Evolutionary conservation across 2,329 filamentous ascomycete genomes (phyloP).

Genomic region (Metarhizium guizhouense): DNA sequence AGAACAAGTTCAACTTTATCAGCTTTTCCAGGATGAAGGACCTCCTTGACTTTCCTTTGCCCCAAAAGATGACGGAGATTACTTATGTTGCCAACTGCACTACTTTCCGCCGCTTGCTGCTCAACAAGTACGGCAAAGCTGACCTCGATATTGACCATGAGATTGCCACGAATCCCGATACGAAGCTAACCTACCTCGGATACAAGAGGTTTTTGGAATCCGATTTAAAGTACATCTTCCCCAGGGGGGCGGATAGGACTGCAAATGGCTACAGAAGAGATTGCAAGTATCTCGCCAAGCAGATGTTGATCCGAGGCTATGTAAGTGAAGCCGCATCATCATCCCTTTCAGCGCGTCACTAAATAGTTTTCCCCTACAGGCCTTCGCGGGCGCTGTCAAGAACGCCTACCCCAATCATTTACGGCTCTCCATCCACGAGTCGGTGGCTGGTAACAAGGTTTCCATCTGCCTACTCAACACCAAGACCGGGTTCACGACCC

Average conservation of each 20-base stretch:
- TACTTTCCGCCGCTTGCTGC: constrained; percentile 18
- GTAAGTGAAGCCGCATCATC: constrained; percentile 10
- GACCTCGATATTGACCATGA: constrained; percentile 19
- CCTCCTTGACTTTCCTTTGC: constrained; percentile 29
- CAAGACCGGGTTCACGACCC: constrained; percentile 21
- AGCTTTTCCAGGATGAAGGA: not conserved
- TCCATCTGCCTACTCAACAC: constrained; percentile 21
- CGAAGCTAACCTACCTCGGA: constrained; percentile 19
- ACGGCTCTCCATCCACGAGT: constrained; percentile 20
- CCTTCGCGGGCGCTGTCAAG: constrained; percentile 19
- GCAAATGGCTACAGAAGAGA: constrained; percentile 16
- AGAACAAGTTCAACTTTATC: not conserved
- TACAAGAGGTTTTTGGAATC: constrained; percentile 20
- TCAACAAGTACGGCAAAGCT: constrained; percentile 14
- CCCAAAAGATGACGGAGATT: constrained; percentile 32
- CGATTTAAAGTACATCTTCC: constrained; percentile 20
- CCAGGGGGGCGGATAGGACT: constrained; percentile 10
- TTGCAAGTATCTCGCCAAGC: constrained; percentile 19
- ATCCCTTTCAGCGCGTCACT: not conserved
- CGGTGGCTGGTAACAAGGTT: constrained; percentile 16
- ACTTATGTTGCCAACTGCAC: constrained; percentile 22
- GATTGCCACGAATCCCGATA: constrained; percentile 18
- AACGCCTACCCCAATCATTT: constrained; percentile 16
- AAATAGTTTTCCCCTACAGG: constrained; percentile 8
- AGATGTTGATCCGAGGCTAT: constrained; percentile 21